Evolutionary conservation across 169 alveolate species (phyloP), one percentile per base, ranked within the genome.

Genomic region (Plasmodium inui): DNA sequence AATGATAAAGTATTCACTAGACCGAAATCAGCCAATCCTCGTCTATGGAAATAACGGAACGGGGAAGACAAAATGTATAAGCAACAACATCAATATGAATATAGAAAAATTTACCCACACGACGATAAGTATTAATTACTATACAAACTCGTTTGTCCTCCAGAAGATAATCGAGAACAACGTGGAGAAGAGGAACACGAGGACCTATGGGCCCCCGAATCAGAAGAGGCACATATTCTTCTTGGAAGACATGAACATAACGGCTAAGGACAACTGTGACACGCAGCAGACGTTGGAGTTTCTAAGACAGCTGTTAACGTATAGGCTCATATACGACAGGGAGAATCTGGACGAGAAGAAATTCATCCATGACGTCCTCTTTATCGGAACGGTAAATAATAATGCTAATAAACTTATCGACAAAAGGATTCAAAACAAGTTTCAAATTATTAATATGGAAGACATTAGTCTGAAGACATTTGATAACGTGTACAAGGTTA

Each of bases 161-260:
- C 93, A 99, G 97, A 92, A 84, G 92, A 78, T 84, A 92, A 82
- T 86, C 94, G 92, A 97, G 95, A 88, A 98, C 89, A 97, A 97
- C 95, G 98, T 98, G 14, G 98, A 98, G 70, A 97, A 96, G 95
- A 96, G 99, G 85, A 97, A 98, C 34, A 99, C 99, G 50, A 97
- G 97, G 83, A 97, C 98, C 72, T 98, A 94, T 94, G 99, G 99
- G 34, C 99, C 99, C 61, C 98, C 99, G 73, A 98, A 98, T 85
- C 97, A 97, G 92, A 98, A 98, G 83, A 96, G 95, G 74, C 95
- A 98, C 71, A 98, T 98, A 89, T 98, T 96, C 95, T 98, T 98
- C 97, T 96, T 98, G 90, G 99, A 98, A 95, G 99, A 98, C 92
- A 79, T 98, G 91, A 98, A 98, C 95, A 98, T 98, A 99, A 99